phyloP scores from a whole-genome alignment of 352 stramenopile species.

The Pythium brassicae region DNA sequence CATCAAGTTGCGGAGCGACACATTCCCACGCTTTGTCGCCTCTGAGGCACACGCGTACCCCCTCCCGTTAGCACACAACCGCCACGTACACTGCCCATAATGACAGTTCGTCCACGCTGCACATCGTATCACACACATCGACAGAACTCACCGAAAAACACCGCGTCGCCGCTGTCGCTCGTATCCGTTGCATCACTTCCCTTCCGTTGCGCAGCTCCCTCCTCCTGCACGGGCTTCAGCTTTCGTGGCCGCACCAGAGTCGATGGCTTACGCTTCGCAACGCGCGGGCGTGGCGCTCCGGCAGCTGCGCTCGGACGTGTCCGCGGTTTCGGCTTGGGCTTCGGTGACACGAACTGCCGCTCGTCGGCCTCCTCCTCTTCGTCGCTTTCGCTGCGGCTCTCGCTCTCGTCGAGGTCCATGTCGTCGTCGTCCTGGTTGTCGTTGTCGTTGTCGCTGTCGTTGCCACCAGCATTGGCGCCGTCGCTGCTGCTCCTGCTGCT shows the following conservation, averaged over 20 bases:
- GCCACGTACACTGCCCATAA: too few species aligned
- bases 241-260: conserved; percentile 19
- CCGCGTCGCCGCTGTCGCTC: conserved; percentile 3
- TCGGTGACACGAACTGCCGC: conserved; percentile 14
- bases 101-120: too few species aligned
- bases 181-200: conserved; percentile 7
- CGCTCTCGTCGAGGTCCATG: conserved; percentile 16
- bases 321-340: conserved; percentile 5
- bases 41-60: conserved; percentile 24
- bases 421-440: conserved; percentile 18
- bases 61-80: not conserved
- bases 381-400: conserved; percentile 13
- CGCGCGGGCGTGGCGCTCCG: not conserved
- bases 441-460: conserved; percentile 16
- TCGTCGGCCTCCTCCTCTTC: conserved; percentile 16
- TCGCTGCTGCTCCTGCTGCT: not conserved
- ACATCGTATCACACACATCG: not conserved
- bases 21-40: conserved; percentile 46
- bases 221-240: conserved; percentile 24
- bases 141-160: conserved; percentile 5
- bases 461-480: not conserved
- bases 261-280: conserved; percentile 14
- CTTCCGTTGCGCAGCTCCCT: conserved; percentile 3
- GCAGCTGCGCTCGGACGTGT: not conserved
- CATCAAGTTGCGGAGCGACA: conserved; percentile 45